Evolutionary conservation across 2,329 filamentous ascomycete genomes (phyloP).

Genomic region (Juglanconis sp.): DNA sequence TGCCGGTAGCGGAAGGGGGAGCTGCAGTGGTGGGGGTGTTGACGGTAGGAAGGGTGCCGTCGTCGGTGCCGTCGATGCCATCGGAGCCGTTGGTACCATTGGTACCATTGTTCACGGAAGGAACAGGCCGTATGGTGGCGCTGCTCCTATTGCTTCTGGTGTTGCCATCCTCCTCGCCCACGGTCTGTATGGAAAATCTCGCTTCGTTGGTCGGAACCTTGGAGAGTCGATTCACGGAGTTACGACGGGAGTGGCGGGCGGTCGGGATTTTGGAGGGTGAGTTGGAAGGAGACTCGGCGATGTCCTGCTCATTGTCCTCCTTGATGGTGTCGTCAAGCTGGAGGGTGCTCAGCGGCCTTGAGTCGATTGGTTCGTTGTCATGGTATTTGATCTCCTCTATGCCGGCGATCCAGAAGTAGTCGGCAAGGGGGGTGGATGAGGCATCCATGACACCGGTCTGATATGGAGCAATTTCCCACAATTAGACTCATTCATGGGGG

Average conservation of each 20-base stretch:
- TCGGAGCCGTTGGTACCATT: conserved; percentile 19
- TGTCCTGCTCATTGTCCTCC: conserved; percentile 59
- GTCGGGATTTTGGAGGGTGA: conserved; percentile 29
- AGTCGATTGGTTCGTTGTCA: conserved; percentile 36
- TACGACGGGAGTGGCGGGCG: conserved; percentile 60
- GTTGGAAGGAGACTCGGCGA: conserved; percentile 31
- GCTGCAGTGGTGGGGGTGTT: neutral
- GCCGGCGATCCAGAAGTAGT: conserved; percentile 75
- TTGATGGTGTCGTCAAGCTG: conserved; percentile 57
- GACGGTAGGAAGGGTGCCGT: conserved; percentile 20
- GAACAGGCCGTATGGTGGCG: conserved; percentile 54
- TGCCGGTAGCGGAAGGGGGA: conserved; percentile 20
- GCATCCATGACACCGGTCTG: conserved; percentile 50
- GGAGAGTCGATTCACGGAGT: conserved; percentile 56
- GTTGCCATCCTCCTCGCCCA: conserved; percentile 54
- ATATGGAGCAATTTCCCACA: conserved; percentile 9
- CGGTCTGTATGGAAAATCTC: conserved; percentile 50
- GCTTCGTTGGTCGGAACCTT: conserved; percentile 46
- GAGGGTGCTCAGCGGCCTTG: conserved; percentile 33
- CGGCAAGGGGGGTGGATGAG: conserved; percentile 64
- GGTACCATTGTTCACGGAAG: conserved; percentile 25
- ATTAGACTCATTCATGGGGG: conserved; percentile 15
- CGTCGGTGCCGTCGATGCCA: conserved; percentile 22
- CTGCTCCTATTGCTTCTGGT: conserved; percentile 64
- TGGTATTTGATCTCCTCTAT: conserved; percentile 66